These are phyloP conservation scores for Xerocomus nothofagi DNA, from an alignment of 1,284 basidiomycete genomes.

Conservation along the genomic window DNA sequence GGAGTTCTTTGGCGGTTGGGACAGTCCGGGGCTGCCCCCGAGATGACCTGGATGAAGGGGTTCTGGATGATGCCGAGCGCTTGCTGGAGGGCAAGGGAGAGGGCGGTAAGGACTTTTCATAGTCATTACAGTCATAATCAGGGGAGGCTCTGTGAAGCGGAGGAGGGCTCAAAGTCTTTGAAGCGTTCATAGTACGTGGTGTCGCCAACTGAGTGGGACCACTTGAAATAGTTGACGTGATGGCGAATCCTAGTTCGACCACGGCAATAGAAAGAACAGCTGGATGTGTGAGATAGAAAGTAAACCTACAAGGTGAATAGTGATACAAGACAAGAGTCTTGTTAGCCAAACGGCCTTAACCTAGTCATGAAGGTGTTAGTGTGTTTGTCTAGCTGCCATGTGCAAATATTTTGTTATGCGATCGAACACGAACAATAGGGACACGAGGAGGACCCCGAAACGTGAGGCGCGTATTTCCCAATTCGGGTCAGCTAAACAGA, in stretches of 20 bases:
- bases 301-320: not conserved
- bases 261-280: not conserved
- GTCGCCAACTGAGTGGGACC: not conserved
- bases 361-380: slow-evolving; percentile 2
- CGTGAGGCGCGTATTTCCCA: not conserved
- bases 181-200: slow-evolving; percentile 16
- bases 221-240: not conserved
- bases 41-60: slow-evolving; percentile 23
- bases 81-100: slow-evolving; percentile 22
- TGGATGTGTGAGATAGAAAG: not conserved
- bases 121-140: slow-evolving; percentile 1
- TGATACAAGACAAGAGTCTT: slow-evolving; percentile 1
- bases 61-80: slow-evolving; percentile 27
- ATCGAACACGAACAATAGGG: slow-evolving; percentile 7
- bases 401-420: slow-evolving; percentile 17
- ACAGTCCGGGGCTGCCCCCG: slow-evolving; percentile 14
- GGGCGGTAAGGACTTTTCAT: slow-evolving; percentile 25
- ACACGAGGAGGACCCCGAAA: slow-evolving; percentile 21
- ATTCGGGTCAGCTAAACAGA: slow-evolving; percentile 15
- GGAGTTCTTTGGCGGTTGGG: slow-evolving; percentile 33
- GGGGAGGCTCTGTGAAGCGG: slow-evolving; percentile 9
- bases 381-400: slow-evolving; percentile 22
- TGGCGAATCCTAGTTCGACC: slow-evolving; percentile 15
- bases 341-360: slow-evolving; percentile 2
- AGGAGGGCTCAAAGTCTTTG: slow-evolving; percentile 11